Base-by-base conservation (phyloP, 2,329 filamentous ascomycete genomes). In the Neurospora sp. region DNA sequence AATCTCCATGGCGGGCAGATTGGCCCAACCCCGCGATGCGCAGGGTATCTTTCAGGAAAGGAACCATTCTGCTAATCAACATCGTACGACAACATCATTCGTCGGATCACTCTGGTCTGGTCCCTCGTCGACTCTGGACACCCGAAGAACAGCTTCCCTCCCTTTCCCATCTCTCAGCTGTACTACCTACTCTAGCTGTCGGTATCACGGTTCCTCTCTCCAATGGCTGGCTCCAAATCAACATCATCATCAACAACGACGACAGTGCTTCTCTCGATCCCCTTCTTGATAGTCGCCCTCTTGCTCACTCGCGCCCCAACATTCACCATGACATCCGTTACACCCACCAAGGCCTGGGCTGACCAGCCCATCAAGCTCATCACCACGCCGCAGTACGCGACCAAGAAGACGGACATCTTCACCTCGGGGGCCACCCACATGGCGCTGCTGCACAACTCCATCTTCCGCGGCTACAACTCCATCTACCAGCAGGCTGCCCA, bases 391-490 rank as follows among this genome's bases (percentile, higher is more conserved):
- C 82, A 85, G 71, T 85, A 81, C 72, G 80, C 81, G 74, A 85
- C 84, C 3, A 82, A 83, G 71, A 85, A 85, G 83, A 84, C 83
- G 43, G 86, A 89, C 74, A 81, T 87, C 73, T 89, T 88, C 77
- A 87, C 85, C 1, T 82, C 81, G 0, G 85, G 85, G 28, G 86
- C 87, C 0, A 87, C 86, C 17, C 85, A 89, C 77, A 89, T 89
- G 87, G 82, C 83, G 3, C 77, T 89, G 68, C 80, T 88, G 19
- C 87, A 90, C 81, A 90, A 90, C 74, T 80, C 84, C 69, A 85
- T 90, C 74, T 84, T 89, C 72, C 86, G 88, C 57, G 86, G 87
- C 69, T 88, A 86, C 81, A 90, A 90, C 78, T 85, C 83, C 74
- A 88, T 90, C 75, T 88, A 86, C 76, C 82, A 85, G 52, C 88